These are phyloP conservation scores for Penicillium occitanis DNA, from an alignment of 2,329 filamentous ascomycete genomes.

Conservation along the genomic window DNA sequence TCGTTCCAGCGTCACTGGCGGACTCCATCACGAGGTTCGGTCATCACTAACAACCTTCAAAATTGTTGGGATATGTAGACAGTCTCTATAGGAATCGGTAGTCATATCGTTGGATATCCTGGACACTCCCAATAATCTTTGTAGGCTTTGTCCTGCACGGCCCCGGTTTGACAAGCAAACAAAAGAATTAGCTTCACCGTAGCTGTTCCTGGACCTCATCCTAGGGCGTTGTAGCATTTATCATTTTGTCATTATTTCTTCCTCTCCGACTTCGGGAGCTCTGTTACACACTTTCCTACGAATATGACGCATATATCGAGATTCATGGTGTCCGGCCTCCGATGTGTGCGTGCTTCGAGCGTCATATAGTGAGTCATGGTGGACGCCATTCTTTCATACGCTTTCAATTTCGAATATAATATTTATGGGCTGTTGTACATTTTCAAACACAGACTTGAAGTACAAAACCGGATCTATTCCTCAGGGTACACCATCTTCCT, in stretches of 20 bases:
- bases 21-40: neutral
- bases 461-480: neutral
- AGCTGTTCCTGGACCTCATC: neutral
- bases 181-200: neutral
- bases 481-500: conserved; percentile 22
- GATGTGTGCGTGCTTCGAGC: neutral
- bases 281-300: neutral
- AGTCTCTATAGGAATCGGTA: too few species aligned
- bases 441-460: neutral
- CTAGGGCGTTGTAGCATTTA: neutral
- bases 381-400: neutral
- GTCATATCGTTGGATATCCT: neutral
- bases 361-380: neutral
- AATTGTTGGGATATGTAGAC: too few species aligned
- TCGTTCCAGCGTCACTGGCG: neutral
- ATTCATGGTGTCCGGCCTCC: neutral
- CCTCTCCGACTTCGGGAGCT: neutral
- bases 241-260: neutral
- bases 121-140: neutral
- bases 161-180: neutral
- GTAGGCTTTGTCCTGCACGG: neutral
- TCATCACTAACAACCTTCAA: too few species aligned
- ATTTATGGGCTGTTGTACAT: too few species aligned
- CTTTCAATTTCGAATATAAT: neutral
- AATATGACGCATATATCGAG: neutral